Evolutionary conservation across 2,329 filamentous ascomycete species (phyloP).

Genomic region (Penicillium sp.): DNA sequence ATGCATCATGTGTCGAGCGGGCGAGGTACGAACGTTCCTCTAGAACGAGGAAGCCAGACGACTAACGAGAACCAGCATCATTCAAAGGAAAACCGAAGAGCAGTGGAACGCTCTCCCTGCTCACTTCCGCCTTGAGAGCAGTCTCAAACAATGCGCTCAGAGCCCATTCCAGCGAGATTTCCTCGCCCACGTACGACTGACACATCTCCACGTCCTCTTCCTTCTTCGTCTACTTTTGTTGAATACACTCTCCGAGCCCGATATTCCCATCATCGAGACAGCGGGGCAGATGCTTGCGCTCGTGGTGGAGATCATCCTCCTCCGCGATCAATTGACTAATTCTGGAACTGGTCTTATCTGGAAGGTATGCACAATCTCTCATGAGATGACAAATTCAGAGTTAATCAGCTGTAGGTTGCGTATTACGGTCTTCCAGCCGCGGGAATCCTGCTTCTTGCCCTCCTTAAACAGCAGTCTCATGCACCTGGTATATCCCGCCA

Average conservation of each 20-base stretch:
- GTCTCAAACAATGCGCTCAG: conserved; percentile 19
- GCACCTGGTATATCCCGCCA: conserved; percentile 14
- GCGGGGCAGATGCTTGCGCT: conserved; percentile 28
- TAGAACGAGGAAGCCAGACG: not conserved
- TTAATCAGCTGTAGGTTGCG: conserved; percentile 17
- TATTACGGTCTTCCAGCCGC: conserved; percentile 31
- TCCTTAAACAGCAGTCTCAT: conserved; percentile 22
- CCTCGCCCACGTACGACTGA: conserved; percentile 23
- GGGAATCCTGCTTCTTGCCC: conserved; percentile 28
- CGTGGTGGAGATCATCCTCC: conserved; percentile 26
- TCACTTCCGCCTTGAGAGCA: conserved; percentile 23
- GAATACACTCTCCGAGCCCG: conserved; percentile 25
- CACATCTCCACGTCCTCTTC: conserved; percentile 30
- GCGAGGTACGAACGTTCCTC: conserved; percentile 8
- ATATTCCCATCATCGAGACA: conserved; percentile 24
- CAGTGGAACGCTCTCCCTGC: conserved; percentile 22
- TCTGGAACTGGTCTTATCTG: conserved; percentile 28
- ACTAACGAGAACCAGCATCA: conserved; percentile 20
- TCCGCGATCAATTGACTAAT: conserved; percentile 28
- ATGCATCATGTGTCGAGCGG: conserved; percentile 17
- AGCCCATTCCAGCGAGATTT: conserved; percentile 28
- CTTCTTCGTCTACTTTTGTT: conserved; percentile 23
- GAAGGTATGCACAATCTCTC: conserved; percentile 19
- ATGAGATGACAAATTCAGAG: not conserved
- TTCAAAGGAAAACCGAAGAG: conserved; percentile 20